phyloP scores from a whole-genome alignment of 2,329 filamentous ascomycete genomes.

The Talaromyces sp. region DNA sequence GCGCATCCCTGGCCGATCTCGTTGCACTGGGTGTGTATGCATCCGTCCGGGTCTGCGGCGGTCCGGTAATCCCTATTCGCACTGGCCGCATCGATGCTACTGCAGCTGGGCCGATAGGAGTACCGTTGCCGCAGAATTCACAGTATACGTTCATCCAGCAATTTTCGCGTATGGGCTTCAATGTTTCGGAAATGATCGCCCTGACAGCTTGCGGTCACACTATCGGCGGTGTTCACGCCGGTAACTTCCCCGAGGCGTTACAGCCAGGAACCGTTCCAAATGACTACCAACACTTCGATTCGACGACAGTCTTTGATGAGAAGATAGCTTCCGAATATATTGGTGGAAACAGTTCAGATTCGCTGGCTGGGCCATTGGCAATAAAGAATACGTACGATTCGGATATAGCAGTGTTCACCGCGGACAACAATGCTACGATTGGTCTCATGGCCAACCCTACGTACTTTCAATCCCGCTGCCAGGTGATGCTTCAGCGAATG shows the following conservation, averaged over 20 bases:
- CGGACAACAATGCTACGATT: conserved; percentile 9
- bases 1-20: conserved; percentile 9
- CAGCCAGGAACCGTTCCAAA: conserved; percentile 6
- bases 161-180: conserved; percentile 12
- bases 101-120: conserved; percentile 11
- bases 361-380: conserved; percentile 6
- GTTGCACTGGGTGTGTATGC: conserved; percentile 11
- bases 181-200: conserved; percentile 13
- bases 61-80: conserved; percentile 8
- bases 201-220: conserved; percentile 12
- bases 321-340: conserved; percentile 10
- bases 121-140: conserved; percentile 11
- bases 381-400: conserved; percentile 8
- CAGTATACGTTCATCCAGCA: conserved; percentile 13
- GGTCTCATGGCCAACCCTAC: conserved; percentile 4
- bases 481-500: conserved; percentile 12
- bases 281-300: conserved; percentile 13
- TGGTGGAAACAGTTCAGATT: conserved; percentile 7
- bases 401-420: conserved; percentile 8
- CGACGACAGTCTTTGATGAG: conserved; percentile 9
- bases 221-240: conserved; percentile 10
- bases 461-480: conserved; percentile 12
- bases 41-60: conserved; percentile 10
- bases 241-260: conserved; percentile 10
- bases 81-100: conserved; percentile 10